Percentiles rank a stretch among this genome's conserved stretches.
Conservation (phyloP, 306 rosid genomes). For the Amphicarpaea edgeworthii region DNA sequence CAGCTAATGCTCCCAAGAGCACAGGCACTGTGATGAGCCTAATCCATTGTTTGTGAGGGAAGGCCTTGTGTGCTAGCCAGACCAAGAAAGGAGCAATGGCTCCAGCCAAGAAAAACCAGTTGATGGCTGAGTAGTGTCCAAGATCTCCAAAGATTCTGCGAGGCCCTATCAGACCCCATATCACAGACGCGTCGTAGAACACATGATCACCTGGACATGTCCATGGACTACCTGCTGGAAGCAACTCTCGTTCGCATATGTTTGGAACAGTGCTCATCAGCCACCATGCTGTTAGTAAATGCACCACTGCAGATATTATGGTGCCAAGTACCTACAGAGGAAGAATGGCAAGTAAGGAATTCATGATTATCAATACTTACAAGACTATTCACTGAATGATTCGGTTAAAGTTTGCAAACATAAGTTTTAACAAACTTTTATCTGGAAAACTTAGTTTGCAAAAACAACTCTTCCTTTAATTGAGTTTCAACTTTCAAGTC, state of each 20-base stretch:
- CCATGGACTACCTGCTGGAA: constrained; percentile 85
- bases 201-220: constrained; percentile 89
- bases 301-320: constrained; percentile 63
- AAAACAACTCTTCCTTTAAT: not conserved
- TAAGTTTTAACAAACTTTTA: not conserved
- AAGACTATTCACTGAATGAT: not conserved
- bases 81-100: constrained; percentile 76
- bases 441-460: not conserved
- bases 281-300: constrained; percentile 89
- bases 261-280: constrained; percentile 71
- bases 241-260: constrained; percentile 67
- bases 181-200: constrained; percentile 87
- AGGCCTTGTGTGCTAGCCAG: constrained; percentile 83
- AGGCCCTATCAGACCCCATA: constrained; percentile 87
- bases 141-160: constrained; percentile 79
- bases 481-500: not conserved
- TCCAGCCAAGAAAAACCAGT: constrained; percentile 85
- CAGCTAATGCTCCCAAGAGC: constrained; percentile 57
- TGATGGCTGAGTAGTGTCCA: constrained; percentile 73
- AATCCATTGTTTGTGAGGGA: constrained; percentile 74
- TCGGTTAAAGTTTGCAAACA: not conserved
- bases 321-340: constrained; percentile 68
- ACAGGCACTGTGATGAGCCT: constrained; percentile 75
- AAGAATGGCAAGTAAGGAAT: not conserved
- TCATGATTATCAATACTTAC: constrained; percentile 4